Conservation (phyloP, 2,329 filamentous ascomycete genomes). For the Thermoascus crustaceus region DNA sequence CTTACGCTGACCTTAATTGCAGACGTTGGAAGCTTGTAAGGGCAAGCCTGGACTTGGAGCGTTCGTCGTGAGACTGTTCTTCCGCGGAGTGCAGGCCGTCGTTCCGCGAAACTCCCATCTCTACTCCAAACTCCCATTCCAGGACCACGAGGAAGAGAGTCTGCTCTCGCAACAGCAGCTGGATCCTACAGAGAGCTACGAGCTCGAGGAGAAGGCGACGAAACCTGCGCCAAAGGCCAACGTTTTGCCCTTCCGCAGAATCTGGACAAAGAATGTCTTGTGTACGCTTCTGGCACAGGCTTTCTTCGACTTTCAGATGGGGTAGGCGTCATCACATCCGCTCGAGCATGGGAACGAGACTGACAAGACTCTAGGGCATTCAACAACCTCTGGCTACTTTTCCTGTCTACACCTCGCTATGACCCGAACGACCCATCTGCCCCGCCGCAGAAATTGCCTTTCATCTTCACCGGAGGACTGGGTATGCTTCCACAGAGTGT, state of each 20-base stretch:
- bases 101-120: conserved; percentile 23
- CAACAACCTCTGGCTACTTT: conserved; percentile 68
- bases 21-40: conserved; percentile 43
- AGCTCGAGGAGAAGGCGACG: conserved; percentile 28
- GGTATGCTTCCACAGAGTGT: conserved; percentile 63
- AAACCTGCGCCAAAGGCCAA: conserved; percentile 31
- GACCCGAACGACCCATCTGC: conserved; percentile 30
- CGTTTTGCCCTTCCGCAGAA: conserved; percentile 40
- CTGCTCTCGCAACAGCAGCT: conserved; percentile 26
- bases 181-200: conserved; percentile 26
- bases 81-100: conserved; percentile 17
- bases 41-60: conserved; percentile 40
- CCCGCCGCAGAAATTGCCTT: conserved; percentile 42
- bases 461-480: conserved; percentile 60
- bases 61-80: conserved; percentile 20
- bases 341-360: conserved; percentile 4
- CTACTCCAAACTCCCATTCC: conserved; percentile 27
- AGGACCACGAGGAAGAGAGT: conserved; percentile 28
- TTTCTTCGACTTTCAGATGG: conserved; percentile 65
- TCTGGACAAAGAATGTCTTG: conserved; percentile 49
- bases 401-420: conserved; percentile 63
- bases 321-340: conserved; percentile 14
- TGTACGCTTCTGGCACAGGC: conserved; percentile 55
- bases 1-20: conserved; percentile 5
- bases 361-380: conserved; percentile 49